These are phyloP conservation scores for Calycina herbarum DNA, from an alignment of 2,329 filamentous ascomycete genomes.

Conservation along the genomic window DNA sequence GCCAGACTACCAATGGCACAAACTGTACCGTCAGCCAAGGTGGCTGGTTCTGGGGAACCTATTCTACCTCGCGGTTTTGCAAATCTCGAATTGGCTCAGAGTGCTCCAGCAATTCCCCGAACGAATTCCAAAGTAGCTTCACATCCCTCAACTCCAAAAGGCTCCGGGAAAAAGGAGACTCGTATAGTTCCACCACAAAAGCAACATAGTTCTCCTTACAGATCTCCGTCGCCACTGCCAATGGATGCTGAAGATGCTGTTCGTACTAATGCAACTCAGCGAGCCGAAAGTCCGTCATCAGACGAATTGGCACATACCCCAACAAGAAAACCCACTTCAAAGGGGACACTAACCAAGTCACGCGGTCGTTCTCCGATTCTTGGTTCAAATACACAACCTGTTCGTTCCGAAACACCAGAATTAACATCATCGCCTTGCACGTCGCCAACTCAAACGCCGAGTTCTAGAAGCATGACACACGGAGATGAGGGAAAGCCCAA, in stretches of 20 bases:
- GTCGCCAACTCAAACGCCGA: not conserved
- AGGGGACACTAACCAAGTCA: not conserved
- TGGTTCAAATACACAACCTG: not conserved
- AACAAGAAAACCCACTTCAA: not conserved
- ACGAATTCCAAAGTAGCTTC: not conserved
- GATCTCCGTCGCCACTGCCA: not conserved
- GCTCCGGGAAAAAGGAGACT: not conserved
- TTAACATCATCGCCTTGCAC: not conserved
- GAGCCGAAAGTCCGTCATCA: not conserved
- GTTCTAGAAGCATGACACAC: not conserved
- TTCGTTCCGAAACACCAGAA: not conserved
- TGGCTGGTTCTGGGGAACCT: not conserved
- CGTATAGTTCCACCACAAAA: not conserved
- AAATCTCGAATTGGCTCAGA: not conserved
- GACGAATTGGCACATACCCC: not conserved
- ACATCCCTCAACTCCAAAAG: not conserved
- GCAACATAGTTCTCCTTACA: not conserved
- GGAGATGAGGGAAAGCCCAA: not conserved
- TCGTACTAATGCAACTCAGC: conserved; percentile 3
- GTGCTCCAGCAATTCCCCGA: not conserved
- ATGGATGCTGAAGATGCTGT: not conserved
- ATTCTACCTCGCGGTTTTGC: not conserved
- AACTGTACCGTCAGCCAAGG: not conserved
- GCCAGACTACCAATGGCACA: not conserved
- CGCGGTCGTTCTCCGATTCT: not conserved